Percentiles rank a stretch among this genome's conserved stretches.
Evolutionary conservation across 148 eudicot species (phyloP).

Genomic region (Camellia granthamiana): DNA sequence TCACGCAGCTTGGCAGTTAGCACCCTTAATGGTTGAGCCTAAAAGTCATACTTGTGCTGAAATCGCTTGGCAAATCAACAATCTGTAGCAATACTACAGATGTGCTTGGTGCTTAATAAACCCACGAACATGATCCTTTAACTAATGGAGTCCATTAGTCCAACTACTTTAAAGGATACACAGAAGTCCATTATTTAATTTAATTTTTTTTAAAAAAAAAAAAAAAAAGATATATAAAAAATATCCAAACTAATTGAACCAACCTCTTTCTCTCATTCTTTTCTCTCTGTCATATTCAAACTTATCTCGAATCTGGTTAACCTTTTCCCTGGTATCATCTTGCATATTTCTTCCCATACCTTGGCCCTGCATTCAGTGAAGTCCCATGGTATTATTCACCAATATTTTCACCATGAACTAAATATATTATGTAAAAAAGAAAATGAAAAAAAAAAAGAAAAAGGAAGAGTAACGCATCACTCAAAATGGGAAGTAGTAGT

Average conservation of each 20-base stretch:
- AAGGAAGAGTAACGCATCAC: neutral
- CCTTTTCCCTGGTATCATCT: conserved; percentile 65
- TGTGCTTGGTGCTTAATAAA: neutral
- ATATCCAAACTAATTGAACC: conserved; percentile 18
- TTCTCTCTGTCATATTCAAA: conserved; percentile 93
- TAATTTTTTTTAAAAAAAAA: neutral
- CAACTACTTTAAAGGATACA: neutral
- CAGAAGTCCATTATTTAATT: neutral
- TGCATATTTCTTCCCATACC: conserved; percentile 48
- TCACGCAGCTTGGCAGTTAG: too few species aligned
- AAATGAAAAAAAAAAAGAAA: too few species aligned
- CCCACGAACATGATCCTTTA: neutral
- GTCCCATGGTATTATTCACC: conserved; percentile 6
- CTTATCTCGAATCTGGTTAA: conserved; percentile 74
- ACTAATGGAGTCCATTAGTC: neutral
- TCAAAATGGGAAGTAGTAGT: neutral
- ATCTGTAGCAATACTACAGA: neutral
- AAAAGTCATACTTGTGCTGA: neutral
- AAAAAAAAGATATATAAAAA: neutral
- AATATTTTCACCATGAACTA: neutral
- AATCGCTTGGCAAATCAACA: neutral
- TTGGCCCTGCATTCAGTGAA: conserved; percentile 51
- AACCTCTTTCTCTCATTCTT: conserved; percentile 95
- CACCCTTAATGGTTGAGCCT: neutral
- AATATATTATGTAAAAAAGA: neutral